A percentile compares a stretch with the other conserved stretches of the same genome.
Conservation (phyloP, 768 basidiomycete genomes). For the Termitomyces sp. region DNA sequence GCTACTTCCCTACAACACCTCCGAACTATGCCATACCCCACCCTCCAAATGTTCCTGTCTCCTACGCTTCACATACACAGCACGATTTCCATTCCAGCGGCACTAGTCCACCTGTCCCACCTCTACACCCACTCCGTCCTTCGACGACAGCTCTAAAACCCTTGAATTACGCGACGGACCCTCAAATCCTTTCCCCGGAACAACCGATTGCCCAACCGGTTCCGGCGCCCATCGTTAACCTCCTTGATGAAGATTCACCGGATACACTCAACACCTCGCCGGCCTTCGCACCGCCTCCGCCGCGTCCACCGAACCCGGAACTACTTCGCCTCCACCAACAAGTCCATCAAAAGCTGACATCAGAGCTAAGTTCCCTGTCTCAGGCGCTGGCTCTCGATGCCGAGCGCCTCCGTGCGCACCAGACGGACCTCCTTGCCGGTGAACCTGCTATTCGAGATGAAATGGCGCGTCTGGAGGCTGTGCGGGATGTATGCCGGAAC, state of each 20-base stretch:
- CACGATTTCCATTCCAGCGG: background rate
- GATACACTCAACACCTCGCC: conserved; percentile 22
- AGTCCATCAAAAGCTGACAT: conserved; percentile 71
- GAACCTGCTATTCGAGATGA: conserved; percentile 95
- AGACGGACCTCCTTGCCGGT: conserved; percentile 81
- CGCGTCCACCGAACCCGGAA: conserved; percentile 88
- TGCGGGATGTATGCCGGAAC: conserved; percentile 82
- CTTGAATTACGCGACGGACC: conserved; percentile 6
- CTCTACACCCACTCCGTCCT: conserved; percentile 22
- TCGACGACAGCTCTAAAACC: conserved; percentile 13
- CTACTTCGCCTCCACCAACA: conserved; percentile 75
- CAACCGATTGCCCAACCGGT: conserved; percentile 17
- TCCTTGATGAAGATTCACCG: conserved; percentile 62
- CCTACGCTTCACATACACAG: background rate
- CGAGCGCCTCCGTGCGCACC: conserved; percentile 76
- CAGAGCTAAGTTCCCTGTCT: conserved; percentile 69
- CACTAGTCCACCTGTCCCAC: conserved; percentile 11
- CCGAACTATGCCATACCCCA: conserved; percentile 3
- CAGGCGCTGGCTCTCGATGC: conserved; percentile 61
- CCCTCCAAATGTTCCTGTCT: background rate
- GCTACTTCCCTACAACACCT: conserved; percentile 6
- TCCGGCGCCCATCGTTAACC: conserved; percentile 42
- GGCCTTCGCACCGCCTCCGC: conserved; percentile 45
- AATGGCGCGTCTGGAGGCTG: conserved; percentile 91
- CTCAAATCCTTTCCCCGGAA: conserved; percentile 13